phyloP scores from a whole-genome alignment of 257 asterid genomes.

The Thymus quinquecostatus region DNA sequence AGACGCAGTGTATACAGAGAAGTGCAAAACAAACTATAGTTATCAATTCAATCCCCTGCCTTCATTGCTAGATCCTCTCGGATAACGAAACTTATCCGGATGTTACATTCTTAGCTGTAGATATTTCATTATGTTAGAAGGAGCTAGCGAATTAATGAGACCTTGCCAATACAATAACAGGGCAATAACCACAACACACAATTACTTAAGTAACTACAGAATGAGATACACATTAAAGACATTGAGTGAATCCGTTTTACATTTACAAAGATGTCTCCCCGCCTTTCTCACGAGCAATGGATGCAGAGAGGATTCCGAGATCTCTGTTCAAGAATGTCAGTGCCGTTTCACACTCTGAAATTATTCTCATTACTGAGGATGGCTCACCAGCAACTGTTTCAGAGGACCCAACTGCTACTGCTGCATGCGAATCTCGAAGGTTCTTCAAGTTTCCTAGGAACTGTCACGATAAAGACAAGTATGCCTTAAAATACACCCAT shows the following conservation, averaged over 20 bases:
- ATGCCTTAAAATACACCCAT: conserved; percentile 2
- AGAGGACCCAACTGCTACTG: conserved; percentile 82
- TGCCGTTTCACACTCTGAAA: conserved; percentile 89
- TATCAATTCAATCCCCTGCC: conserved; percentile 5
- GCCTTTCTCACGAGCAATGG: conserved; percentile 86
- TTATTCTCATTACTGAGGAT: conserved; percentile 83
- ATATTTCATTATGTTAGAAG: conserved; percentile 21
- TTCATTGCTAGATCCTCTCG: conserved; percentile 25
- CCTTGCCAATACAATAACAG: conserved; percentile 15
- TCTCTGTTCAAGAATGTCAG: conserved; percentile 85
- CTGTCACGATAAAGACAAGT: conserved; percentile 39
- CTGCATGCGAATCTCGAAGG: conserved; percentile 91
- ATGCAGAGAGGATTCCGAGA: conserved; percentile 89
- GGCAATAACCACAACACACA: conserved; percentile 21
- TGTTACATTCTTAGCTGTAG: conserved; percentile 29
- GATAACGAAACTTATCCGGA: conserved; percentile 27
- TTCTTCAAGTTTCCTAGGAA: conserved; percentile 93
- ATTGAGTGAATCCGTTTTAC: conserved; percentile 8
- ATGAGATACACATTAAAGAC: conserved; percentile 21
- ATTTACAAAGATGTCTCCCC: conserved; percentile 50
- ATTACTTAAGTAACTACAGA: conserved; percentile 26
- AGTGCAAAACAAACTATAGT: conserved; percentile 9
- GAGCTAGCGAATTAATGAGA: conserved; percentile 9
- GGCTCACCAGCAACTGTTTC: conserved; percentile 90
- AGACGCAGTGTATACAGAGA: background rate